Base-by-base conservation (phyloP, 2,329 filamentous ascomycete species). In the Epichloe typhina region DNA sequence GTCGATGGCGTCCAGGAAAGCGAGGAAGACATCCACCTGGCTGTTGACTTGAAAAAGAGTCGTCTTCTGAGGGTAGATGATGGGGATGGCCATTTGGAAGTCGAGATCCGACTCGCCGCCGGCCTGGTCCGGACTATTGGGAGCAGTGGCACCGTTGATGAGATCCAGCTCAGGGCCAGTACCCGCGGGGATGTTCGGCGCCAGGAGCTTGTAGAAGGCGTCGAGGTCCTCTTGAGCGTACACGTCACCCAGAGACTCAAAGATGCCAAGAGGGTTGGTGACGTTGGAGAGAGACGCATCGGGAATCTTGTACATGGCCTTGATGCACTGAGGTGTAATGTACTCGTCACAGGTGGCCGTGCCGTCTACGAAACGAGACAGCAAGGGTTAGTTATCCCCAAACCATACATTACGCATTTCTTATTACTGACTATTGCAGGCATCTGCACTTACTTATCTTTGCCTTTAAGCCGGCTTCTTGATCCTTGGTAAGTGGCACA, bases 321-420 rank as follows among this genome's bases (percentile, higher is more conserved):
- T 69, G 47, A 80, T 68, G 56, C 79, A 83, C 41, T 70, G 69
- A 0, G 77, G 76, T 0, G 77, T 81, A 55, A 82, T 79, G 58
- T 74, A 71, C 13, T 64, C 62, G 56, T 76, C 72, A 58, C 80
- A 83, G 26, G 50, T 42, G 4, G 42, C 17, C 4, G 51, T 57
- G 15, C 46, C 23, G 17, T 48, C 56, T 45, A 35, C 37, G 17
- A 15, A 33, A n/a, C 11, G 17, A 4, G 40, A 31, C 11, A 37
- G 7, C 15, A 23, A 38, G 9, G 15, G 23, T 26, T 36, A 23
- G 11, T 15, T 44, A 31, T 47, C 21, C 21, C 23, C 23, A n/a
- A 13, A 43, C 19, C 3, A 19, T 42, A 2, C 8, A 3, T 33
- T 52, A 33, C 41, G 12, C 2, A 41, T 26, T 36, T 7, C 19